A percentile compares a stretch with the other conserved stretches of the same genome.
Evolutionary conservation across 768 basidiomycete species (phyloP).

Genomic region (Xerocomellus intermedius): DNA sequence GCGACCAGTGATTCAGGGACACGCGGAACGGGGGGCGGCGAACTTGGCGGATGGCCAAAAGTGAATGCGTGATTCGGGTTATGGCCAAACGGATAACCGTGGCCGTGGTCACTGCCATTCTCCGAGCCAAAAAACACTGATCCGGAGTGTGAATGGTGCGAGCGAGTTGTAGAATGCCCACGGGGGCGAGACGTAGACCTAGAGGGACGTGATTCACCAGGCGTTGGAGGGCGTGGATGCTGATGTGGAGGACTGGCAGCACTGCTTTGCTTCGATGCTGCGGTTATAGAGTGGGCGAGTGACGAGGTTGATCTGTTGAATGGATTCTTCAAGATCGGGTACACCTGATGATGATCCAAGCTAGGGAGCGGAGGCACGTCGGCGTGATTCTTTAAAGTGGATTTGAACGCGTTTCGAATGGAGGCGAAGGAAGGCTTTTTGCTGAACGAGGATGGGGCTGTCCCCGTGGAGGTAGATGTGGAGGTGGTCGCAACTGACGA

Average conservation of each 20-base stretch:
- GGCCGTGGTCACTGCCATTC: constrained; percentile 65
- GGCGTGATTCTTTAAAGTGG: constrained; percentile 44
- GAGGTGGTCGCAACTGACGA: constrained; percentile 61
- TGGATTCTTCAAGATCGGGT: constrained; percentile 75
- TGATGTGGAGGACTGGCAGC: constrained; percentile 46
- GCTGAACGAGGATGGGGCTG: constrained; percentile 49
- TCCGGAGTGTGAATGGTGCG: constrained; percentile 75
- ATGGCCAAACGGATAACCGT: constrained; percentile 35
- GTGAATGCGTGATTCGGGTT: constrained; percentile 25
- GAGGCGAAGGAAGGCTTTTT: constrained; percentile 87
- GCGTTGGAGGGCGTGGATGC: constrained; percentile 60
- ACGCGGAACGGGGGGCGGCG: constrained; percentile 78
- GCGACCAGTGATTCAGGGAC: constrained; percentile 62
- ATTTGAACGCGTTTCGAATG: constrained; percentile 84
- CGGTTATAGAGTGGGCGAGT: constrained; percentile 48
- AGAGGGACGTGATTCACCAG: constrained; percentile 39
- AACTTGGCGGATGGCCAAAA: constrained; percentile 38
- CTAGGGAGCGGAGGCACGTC: constrained; percentile 78
- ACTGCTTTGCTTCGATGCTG: constrained; percentile 38
- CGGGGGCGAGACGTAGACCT: constrained; percentile 45
- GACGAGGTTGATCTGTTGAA: constrained; percentile 83
- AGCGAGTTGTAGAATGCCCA: constrained; percentile 62
- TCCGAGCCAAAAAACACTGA: constrained; percentile 73
- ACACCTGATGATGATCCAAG: constrained; percentile 58
- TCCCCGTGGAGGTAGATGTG: constrained; percentile 17